Evolutionary conservation across 2,329 filamentous ascomycete genomes (phyloP).

Genomic region (Colletotrichum echinochloae): DNA sequence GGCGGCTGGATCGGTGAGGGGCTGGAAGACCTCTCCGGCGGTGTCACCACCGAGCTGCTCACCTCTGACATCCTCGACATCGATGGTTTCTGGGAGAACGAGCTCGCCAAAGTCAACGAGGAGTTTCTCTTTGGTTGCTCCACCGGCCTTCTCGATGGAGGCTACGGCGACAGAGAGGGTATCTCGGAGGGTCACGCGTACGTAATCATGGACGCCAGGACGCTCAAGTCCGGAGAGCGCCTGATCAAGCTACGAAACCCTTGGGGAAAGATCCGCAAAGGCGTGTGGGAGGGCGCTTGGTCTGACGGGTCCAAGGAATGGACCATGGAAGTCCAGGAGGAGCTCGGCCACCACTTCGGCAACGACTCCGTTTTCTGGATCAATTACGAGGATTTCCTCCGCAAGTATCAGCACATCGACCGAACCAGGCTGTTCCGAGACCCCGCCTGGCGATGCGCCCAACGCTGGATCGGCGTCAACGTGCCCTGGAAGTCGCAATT

Average conservation of each 20-base stretch:
- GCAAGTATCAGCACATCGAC: conserved; percentile 72
- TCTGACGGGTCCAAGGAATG: conserved; percentile 72
- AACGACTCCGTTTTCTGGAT: conserved; percentile 75
- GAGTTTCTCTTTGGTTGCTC: conserved; percentile 83
- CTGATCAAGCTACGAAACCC: conserved; percentile 71
- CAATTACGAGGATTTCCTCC: conserved; percentile 70
- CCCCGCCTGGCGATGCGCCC: conserved; percentile 67
- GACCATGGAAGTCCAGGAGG: conserved; percentile 67
- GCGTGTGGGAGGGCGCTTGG: conserved; percentile 71
- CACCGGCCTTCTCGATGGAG: conserved; percentile 71
- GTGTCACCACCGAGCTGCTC: conserved; percentile 76
- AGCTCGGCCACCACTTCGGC: conserved; percentile 70
- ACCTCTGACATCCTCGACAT: conserved; percentile 80
- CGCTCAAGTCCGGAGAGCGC: conserved; percentile 63
- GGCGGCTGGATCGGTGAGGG: conserved; percentile 77
- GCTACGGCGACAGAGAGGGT: conserved; percentile 70
- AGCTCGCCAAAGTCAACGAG: conserved; percentile 82
- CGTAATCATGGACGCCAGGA: conserved; percentile 69
- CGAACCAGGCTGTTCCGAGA: conserved; percentile 72
- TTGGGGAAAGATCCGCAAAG: conserved; percentile 69
- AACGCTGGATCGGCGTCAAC: conserved; percentile 71
- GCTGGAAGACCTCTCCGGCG: conserved; percentile 72
- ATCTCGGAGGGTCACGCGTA: conserved; percentile 71
- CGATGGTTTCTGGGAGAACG: conserved; percentile 85
- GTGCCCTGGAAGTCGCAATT: conserved; percentile 73